Base-by-base conservation (phyloP, 169 alveolate species). In the Besnoitia besnoiti region DNA sequence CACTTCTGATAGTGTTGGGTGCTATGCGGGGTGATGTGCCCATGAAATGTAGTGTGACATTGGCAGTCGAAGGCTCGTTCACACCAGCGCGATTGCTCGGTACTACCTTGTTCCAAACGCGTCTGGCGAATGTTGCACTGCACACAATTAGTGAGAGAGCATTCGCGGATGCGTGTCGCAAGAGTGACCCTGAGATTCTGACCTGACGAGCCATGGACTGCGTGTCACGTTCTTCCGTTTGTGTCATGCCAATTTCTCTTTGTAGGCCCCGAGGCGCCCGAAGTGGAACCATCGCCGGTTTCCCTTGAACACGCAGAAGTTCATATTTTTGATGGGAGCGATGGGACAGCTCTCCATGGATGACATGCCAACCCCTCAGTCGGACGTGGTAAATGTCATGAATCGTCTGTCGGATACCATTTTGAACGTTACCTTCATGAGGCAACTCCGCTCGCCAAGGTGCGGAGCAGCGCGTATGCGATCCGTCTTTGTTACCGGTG, bases 401-500 rank as follows among this genome's bases (percentile, higher is more conserved):
- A n/a, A 67, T 21, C 33, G 77, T 76, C 67, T 90, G 61, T 90
- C 84, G 62, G 79, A 35, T 39, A 59, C 75, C 50, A 33, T 77
- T 44, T n/a, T 90, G 42, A 90, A 75, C 85, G 79, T n/a, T n/a
- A 50, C 77, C 24, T 77, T 47, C 44, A 39, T 90, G 61, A 80
- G 49, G 24, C 3, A 75, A 4, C 37, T 90, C 90, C 46, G 67
- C 27, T 90, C 93, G 4, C 16, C 87, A 16, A 77, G 21, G 59
- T 88, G 87, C 67, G 46, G 42, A 35, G 50, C 87, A 16, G 88
- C 51, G 46, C 42, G 33, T 5, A 24, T 50, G 14, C 84, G 84
- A 33, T 59, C 91, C 12, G 95, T 94, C 27, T 90, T 95, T 24
- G 85, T 95, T 16, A 95, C 96, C 0, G 96, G 96, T 1, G 96